A percentile compares a stretch with the other conserved stretches of the same genome.
phyloP scores from a whole-genome alignment of 2,329 filamentous ascomycete genomes.

The Aspergillus spinulosporus region DNA sequence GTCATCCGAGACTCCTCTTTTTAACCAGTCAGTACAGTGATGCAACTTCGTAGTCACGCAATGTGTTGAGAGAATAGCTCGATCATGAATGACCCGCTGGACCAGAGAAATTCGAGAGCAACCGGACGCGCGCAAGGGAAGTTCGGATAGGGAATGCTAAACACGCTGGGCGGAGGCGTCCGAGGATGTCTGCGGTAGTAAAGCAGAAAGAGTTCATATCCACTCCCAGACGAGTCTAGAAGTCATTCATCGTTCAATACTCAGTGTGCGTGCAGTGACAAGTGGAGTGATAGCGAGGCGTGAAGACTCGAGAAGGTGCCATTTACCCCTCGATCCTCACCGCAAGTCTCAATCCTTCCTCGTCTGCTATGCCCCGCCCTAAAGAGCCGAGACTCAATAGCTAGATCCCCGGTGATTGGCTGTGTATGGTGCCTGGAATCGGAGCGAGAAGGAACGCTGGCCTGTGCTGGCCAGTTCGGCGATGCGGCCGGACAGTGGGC shows the following conservation, averaged over 20 bases:
- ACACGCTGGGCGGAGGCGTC: constrained; percentile 1
- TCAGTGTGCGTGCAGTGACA: neutral
- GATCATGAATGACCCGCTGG: neutral
- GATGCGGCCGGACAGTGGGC: neutral
- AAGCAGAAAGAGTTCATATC: neutral
- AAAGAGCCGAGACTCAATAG: neutral
- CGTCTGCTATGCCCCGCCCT: constrained; percentile 1
- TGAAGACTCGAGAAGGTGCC: neutral
- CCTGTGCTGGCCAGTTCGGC: neutral
- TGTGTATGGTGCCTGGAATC: neutral
- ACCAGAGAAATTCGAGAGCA: neutral
- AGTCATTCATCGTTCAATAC: too few relatives aligned
- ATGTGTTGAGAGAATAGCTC: neutral
- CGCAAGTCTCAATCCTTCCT: constrained; percentile 11
- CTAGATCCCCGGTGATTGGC: constrained; percentile 3
- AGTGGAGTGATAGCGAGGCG: neutral
- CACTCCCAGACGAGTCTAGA: neutral
- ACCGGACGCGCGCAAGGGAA: neutral
- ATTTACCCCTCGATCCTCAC: constrained; percentile 7
- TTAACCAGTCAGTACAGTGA: neutral
- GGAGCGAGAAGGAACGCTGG: neutral
- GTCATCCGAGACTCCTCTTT: too few relatives aligned
- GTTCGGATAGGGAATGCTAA: neutral
- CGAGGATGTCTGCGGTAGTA: constrained; percentile 1
- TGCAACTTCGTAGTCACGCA: neutral